Evolutionary conservation across 2,329 filamentous ascomycete species (phyloP), one percentile per base, ranked within the genome.

Genomic region (Byssoonygena ceratinophila): DNA sequence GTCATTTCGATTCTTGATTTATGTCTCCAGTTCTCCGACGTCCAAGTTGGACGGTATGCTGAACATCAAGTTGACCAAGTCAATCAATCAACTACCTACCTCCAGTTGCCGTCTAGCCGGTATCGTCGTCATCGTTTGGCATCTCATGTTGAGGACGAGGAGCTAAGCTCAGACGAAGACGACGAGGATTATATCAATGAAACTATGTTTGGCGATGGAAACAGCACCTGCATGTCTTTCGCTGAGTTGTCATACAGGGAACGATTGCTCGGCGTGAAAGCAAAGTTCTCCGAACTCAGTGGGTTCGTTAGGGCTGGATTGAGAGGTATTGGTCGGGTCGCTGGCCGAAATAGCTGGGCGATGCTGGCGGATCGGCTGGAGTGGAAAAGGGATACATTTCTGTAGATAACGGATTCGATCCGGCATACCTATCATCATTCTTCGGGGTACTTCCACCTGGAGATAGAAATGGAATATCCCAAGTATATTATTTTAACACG

Each of bases 281-380:
- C 66, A 1, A 78, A 86, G 47, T 86, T 87, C 60, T 78, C 83
- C 52, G 76, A 76, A 40, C 73, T 85, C 45, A 62, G 89, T 25
- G 72, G 77, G 0, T 94, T 94, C 64, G 75, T 92, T 12, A 77
- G 77, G 1, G 81, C 83, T 46, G 88, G 86, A 0, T 64, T 96
- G 57, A 79, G 83, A 51, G 84, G 84, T 8, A 80, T 92, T 8
- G 83, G 87, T 46, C 78, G 89, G 59, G 85, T 83, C 31, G 83
- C 85, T 45, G 81, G 81, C 25, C 81, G 87, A 68, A 76, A 61
- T 63, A 78, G 83, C 64, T 91, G 89, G 85, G 87, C 92, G 67
- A 80, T 85, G 55, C 65, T 95, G 55, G 87, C 85, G 0, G 87
- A 94, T 66, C 85, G 84, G 72, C 67, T 94, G 41, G 84, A 90